Conservation (phyloP, 768 basidiomycete genomes). For the Lactarius evosmus region DNA sequence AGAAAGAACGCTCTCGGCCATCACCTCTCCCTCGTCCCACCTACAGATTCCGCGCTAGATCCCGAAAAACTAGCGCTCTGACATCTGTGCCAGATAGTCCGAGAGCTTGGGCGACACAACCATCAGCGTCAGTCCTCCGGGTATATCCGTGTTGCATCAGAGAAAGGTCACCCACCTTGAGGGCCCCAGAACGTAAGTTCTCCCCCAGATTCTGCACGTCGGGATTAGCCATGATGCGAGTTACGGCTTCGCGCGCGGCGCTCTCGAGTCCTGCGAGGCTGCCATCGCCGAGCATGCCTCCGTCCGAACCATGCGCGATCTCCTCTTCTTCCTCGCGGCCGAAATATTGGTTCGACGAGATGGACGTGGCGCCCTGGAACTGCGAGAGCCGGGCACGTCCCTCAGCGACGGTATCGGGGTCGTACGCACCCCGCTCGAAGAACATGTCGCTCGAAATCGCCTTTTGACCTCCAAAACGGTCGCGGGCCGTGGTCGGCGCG, state of each 20-base stretch:
- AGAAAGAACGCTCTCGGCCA: background rate
- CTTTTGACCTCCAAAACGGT: slow-evolving; percentile 90
- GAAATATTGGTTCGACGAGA: slow-evolving; percentile 96
- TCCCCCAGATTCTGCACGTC: slow-evolving; percentile 86
- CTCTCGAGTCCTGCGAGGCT: slow-evolving; percentile 52
- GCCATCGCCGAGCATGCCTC: slow-evolving; percentile 50
- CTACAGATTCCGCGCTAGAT: background rate
- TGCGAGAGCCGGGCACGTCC: slow-evolving; percentile 76
- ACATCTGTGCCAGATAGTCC: slow-evolving; percentile 58
- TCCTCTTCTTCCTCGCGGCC: slow-evolving; percentile 77
- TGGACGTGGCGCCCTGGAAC: slow-evolving; percentile 90
- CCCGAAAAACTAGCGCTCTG: slow-evolving; percentile 13
- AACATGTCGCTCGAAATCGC: slow-evolving; percentile 98
- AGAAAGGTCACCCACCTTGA: slow-evolving; percentile 57
- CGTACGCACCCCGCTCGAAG: slow-evolving; percentile 88
- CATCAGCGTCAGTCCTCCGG: slow-evolving; percentile 11
- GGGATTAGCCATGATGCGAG: slow-evolving; percentile 73
- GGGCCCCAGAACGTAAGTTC: slow-evolving; percentile 70
- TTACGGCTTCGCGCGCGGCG: slow-evolving; percentile 73
- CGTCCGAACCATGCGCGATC: slow-evolving; percentile 46
- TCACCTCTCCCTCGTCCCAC: background rate
- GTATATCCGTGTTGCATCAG: slow-evolving; percentile 4
- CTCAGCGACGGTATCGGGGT: slow-evolving; percentile 64
- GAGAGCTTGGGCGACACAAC: slow-evolving; percentile 33
- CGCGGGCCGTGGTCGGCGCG: slow-evolving; percentile 74